A percentile compares a stretch with the other conserved stretches of the same genome.
phyloP scores from a whole-genome alignment of 2,329 filamentous ascomycete genomes.

The Colletotrichum gloeosporioides region DNA sequence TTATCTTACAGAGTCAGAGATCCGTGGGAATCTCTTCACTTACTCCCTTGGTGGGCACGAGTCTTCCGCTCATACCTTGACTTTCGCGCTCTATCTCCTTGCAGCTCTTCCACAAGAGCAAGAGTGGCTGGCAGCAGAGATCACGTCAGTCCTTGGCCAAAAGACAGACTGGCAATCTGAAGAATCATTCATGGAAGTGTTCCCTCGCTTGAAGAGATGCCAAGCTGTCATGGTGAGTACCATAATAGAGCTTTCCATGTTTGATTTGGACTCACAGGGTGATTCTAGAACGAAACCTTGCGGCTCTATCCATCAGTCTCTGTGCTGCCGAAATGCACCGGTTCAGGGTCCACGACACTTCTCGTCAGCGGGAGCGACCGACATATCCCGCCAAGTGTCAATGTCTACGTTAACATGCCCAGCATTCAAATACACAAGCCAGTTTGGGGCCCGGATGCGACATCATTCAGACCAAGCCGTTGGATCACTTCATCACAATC shows the following conservation, averaged over 20 bases:
- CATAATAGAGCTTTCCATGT: neutral
- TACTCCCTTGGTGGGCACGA: neutral
- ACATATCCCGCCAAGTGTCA: neutral
- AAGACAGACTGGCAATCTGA: neutral
- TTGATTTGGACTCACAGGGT: neutral
- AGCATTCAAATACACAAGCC: neutral
- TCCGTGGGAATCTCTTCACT: neutral
- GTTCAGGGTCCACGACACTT: neutral
- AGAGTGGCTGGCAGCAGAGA: neutral
- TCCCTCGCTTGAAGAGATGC: neutral
- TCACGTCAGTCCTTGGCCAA: neutral
- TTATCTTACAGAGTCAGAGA: neutral
- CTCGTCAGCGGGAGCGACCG: neutral
- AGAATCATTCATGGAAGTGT: neutral
- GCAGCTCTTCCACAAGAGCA: neutral
- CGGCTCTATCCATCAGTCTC: neutral
- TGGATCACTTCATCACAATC: neutral
- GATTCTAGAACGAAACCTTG: neutral
- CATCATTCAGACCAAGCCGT: neutral
- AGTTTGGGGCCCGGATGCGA: neutral
- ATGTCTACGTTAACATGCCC: neutral
- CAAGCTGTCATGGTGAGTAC: neutral
- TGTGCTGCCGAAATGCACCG: neutral
- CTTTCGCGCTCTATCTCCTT: neutral
- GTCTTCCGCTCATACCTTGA: neutral